phyloP scores from a whole-genome alignment of 306 rosid genomes.

The Hylodesmum podocarpum region DNA sequence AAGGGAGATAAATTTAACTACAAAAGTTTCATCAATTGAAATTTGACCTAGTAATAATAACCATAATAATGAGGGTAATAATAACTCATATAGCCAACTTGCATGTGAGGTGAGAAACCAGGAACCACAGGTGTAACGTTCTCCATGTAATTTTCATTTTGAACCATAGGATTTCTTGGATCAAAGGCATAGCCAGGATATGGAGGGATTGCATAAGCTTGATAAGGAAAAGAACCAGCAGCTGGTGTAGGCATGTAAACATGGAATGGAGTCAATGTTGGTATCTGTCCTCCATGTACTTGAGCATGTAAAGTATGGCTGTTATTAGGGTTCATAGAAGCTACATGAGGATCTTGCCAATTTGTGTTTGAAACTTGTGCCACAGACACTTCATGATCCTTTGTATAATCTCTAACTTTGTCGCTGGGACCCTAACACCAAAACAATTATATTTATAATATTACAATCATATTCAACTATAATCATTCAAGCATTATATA shows the following conservation, averaged over 20 bases:
- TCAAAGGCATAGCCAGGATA: conserved; percentile 42
- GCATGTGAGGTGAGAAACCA: conserved; percentile 39
- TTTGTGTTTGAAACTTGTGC: conserved; percentile 13
- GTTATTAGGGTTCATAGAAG: conserved; percentile 38
- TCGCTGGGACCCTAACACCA: conserved; percentile 68
- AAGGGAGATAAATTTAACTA: not conserved
- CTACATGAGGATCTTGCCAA: conserved; percentile 32
- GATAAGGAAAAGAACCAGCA: conserved; percentile 55
- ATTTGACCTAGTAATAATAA: not conserved
- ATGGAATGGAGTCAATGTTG: conserved; percentile 67
- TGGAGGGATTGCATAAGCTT: conserved; percentile 44
- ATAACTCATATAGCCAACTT: not conserved
- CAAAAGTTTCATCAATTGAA: not conserved
- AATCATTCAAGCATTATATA: not conserved
- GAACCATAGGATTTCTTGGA: conserved; percentile 39
- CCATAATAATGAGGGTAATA: not conserved
- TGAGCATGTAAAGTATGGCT: conserved; percentile 44
- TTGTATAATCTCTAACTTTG: conserved; percentile 55
- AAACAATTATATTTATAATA: conserved; percentile 1
- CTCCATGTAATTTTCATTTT: conserved; percentile 33
- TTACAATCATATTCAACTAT: not conserved
- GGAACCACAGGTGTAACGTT: conserved; percentile 30
- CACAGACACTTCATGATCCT: not conserved
- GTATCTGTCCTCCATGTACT: conserved; percentile 58
- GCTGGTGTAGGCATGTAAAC: conserved; percentile 41